Percentiles rank a stretch among this genome's conserved stretches.
These are phyloP conservation scores for Sistotremastrum niveocremeum DNA, from an alignment of 768 basidiomycete species.

Conservation along the genomic window DNA sequence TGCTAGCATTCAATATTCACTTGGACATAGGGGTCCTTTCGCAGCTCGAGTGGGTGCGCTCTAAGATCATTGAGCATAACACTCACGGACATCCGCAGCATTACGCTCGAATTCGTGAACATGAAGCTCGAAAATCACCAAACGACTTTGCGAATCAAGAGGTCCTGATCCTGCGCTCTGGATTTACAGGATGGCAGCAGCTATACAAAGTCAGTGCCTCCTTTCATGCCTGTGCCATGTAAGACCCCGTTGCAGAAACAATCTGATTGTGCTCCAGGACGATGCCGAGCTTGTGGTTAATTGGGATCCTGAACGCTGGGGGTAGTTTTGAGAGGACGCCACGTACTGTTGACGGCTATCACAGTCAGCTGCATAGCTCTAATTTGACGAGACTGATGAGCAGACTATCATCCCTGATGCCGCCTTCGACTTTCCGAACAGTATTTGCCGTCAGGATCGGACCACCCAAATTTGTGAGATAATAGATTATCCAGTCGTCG, in stretches of 20 bases:
- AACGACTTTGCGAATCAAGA: constrained; percentile 32
- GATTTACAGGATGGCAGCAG: constrained; percentile 58
- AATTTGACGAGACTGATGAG: no score
- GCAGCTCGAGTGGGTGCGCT: constrained; percentile 54
- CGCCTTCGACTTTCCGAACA: no score
- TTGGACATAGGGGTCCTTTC: constrained; percentile 31
- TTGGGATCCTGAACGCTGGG: constrained; percentile 30
- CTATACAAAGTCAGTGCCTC: constrained; percentile 41
- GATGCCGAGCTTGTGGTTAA: constrained; percentile 64
- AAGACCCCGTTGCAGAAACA: not conserved
- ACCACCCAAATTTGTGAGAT: no score
- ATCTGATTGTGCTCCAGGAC: constrained; percentile 25
- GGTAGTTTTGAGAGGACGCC: no score
- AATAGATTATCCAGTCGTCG: no score
- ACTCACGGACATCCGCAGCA: constrained; percentile 27
- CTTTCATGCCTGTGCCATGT: not conserved
- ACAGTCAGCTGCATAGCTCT: no score
- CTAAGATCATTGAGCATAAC: not conserved
- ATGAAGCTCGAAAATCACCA: constrained; percentile 26
- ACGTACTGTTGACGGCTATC: no score
- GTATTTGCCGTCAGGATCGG: no score
- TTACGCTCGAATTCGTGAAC: constrained; percentile 48
- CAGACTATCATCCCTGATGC: no score
- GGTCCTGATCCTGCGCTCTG: constrained; percentile 54
- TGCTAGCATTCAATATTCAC: no score